Conservation (phyloP, 2,329 filamentous ascomycete species). For the Thelonectria rubi region DNA sequence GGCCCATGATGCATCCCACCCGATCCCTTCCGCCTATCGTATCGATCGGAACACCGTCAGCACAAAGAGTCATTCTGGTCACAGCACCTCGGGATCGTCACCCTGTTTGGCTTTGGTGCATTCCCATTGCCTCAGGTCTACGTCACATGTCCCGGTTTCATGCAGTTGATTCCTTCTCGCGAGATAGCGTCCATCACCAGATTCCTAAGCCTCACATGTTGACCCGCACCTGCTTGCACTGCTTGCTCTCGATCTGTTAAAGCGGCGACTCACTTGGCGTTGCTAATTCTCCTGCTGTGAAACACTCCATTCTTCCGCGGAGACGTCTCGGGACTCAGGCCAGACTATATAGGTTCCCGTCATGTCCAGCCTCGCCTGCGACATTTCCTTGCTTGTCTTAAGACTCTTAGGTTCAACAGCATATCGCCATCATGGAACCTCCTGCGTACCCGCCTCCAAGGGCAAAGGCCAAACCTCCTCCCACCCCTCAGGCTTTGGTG, state of each 20-base stretch:
- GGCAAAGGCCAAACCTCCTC: conserved; percentile 33
- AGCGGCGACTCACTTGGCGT: background rate
- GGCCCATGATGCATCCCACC: background rate
- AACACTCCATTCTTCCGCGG: background rate
- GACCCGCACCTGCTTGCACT: background rate
- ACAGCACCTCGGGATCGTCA: background rate
- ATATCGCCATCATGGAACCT: conserved; percentile 26
- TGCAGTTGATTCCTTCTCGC: background rate
- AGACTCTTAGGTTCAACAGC: background rate
- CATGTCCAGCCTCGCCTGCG: background rate
- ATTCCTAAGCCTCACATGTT: conserved; percentile 9
- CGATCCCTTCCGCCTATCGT: background rate
- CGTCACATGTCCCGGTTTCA: conserved; percentile 16
- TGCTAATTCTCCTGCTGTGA: background rate
- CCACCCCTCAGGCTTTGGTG: conserved; percentile 51
- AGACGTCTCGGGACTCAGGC: background rate
- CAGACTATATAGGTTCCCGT: background rate
- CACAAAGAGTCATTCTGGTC: conserved; percentile 1
- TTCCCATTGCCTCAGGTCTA: conserved; percentile 1
- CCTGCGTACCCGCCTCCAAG: conserved; percentile 15
- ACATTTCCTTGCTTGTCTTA: background rate
- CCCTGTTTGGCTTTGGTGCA: background rate
- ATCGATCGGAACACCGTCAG: conserved; percentile 6
- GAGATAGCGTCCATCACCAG: conserved; percentile 8
- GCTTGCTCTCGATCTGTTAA: conserved; percentile 1